phyloP scores from a whole-genome alignment of 257 asterid genomes.

The Marsdenia floribunda region DNA sequence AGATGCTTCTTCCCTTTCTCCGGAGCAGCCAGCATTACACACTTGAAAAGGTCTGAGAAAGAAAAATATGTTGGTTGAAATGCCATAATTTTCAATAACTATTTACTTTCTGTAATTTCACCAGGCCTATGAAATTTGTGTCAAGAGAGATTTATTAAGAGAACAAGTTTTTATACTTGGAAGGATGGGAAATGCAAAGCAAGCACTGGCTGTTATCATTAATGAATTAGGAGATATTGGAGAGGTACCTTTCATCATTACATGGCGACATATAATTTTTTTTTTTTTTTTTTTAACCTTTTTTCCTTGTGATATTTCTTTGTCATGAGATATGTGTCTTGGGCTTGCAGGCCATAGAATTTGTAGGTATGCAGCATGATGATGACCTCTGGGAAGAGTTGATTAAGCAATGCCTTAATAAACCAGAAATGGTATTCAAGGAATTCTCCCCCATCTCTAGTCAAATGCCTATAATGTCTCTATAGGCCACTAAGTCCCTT shows the following conservation, averaged over 20 bases:
- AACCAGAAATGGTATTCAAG: conserved; percentile 88
- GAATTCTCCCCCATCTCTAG: conserved; percentile 8
- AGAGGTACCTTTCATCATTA: conserved; percentile 54
- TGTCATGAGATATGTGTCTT: conserved; percentile 21
- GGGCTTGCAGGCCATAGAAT: conserved; percentile 84
- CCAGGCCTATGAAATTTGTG: conserved; percentile 94
- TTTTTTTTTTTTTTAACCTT: not conserved
- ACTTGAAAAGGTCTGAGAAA: conserved; percentile 71
- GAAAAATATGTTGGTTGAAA: not conserved
- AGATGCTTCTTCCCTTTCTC: conserved; percentile 92
- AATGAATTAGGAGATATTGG: conserved; percentile 82
- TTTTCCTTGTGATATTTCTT: conserved; percentile 18
- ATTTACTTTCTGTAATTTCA: conserved; percentile 19
- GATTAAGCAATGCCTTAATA: conserved; percentile 79
- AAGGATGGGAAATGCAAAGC: conserved; percentile 94
- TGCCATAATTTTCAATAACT: not conserved
- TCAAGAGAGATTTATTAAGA: conserved; percentile 53
- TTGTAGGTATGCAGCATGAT: conserved; percentile 89
- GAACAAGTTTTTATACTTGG: conserved; percentile 98
- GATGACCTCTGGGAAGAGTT: conserved; percentile 99
- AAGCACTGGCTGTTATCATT: conserved; percentile 86
- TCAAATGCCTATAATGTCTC: not conserved
- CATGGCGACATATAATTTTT: not conserved
- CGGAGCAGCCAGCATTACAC: conserved; percentile 98
- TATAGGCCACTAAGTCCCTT: not conserved